Conservation (phyloP, 2,329 filamentous ascomycete species). For the Colletotrichum sp. region DNA sequence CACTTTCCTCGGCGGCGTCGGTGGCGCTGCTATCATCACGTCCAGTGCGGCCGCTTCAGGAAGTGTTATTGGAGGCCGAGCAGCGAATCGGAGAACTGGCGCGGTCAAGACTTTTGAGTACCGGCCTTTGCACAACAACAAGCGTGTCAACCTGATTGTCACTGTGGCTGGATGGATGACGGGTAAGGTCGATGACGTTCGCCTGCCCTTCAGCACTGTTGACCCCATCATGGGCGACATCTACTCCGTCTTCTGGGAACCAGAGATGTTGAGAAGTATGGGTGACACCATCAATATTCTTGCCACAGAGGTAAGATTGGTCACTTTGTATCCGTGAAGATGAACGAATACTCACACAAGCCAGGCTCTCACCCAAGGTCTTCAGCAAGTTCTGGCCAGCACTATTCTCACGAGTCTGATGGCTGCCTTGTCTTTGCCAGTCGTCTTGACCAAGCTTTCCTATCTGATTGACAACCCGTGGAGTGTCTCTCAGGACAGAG, state of each 20-base stretch:
- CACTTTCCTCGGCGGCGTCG: slow-evolving; percentile 88
- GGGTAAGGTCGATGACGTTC: slow-evolving; percentile 95
- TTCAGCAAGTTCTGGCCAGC: slow-evolving; percentile 92
- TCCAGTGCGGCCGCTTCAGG: slow-evolving; percentile 87
- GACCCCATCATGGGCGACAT: slow-evolving; percentile 98
- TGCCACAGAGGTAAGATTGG: slow-evolving; percentile 82
- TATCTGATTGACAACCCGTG: slow-evolving; percentile 99
- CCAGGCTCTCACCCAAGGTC: slow-evolving; percentile 90
- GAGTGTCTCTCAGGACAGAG: slow-evolving; percentile 93
- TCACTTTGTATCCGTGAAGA: not conserved
- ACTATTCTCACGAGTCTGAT: slow-evolving; percentile 90
- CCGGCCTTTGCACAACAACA: slow-evolving; percentile 95
- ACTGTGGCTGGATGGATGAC: slow-evolving; percentile 99
- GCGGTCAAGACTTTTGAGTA: slow-evolving; percentile 98
- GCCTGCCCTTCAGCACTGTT: slow-evolving; percentile 92
- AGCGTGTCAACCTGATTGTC: slow-evolving; percentile 92
- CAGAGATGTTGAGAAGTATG: slow-evolving; percentile 97
- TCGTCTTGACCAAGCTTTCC: slow-evolving; percentile 89
- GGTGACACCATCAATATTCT: slow-evolving; percentile 98
- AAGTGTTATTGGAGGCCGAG: slow-evolving; percentile 82
- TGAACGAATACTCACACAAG: slow-evolving; percentile 28
- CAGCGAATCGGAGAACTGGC: slow-evolving; percentile 86
- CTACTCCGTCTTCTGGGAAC: slow-evolving; percentile 97
- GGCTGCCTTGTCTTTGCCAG: slow-evolving; percentile 89
- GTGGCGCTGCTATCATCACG: slow-evolving; percentile 92